Conservation (phyloP, 2,329 filamentous ascomycete genomes). For the Claviceps capensis region DNA sequence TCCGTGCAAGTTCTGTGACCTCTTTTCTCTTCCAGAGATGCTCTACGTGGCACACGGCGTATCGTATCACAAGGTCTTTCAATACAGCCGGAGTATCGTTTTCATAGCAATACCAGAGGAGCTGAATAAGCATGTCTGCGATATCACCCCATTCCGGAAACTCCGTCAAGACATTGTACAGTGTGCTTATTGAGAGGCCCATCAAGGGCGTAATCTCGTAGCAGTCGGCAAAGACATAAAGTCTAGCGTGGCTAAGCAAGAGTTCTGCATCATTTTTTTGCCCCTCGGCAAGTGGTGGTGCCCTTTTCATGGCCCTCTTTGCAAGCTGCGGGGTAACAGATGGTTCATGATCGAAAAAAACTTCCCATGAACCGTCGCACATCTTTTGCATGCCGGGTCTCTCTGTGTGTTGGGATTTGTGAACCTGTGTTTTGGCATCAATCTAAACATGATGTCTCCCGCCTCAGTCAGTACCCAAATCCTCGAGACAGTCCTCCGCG, state of each 20-base stretch:
- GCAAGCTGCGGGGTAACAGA: background rate
- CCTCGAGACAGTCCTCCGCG: too few relatives aligned
- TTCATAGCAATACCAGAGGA: too few relatives aligned
- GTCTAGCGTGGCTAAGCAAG: background rate
- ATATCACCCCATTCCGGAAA: background rate
- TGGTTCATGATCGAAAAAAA: background rate
- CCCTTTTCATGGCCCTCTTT: background rate
- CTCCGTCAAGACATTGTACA: background rate
- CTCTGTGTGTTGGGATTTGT: background rate
- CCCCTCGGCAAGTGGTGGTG: background rate
- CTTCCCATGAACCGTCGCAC: background rate
- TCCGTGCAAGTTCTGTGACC: too few relatives aligned
- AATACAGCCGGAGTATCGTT: too few relatives aligned
- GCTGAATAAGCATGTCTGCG: background rate
- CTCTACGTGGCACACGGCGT: too few relatives aligned
- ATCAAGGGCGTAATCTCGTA: background rate
- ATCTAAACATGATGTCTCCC: background rate
- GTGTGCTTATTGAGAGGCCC: background rate
- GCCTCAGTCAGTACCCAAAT: too few relatives aligned
- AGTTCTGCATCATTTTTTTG: background rate
- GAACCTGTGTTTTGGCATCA: background rate
- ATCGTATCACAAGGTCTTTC: too few relatives aligned
- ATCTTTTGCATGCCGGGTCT: background rate
- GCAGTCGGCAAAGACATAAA: background rate
- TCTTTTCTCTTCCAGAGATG: too few relatives aligned